Evolutionary conservation across 2,329 filamentous ascomycete species (phyloP), one percentile per base, ranked within the genome.

Genomic region (Aspergillus alliaceus): DNA sequence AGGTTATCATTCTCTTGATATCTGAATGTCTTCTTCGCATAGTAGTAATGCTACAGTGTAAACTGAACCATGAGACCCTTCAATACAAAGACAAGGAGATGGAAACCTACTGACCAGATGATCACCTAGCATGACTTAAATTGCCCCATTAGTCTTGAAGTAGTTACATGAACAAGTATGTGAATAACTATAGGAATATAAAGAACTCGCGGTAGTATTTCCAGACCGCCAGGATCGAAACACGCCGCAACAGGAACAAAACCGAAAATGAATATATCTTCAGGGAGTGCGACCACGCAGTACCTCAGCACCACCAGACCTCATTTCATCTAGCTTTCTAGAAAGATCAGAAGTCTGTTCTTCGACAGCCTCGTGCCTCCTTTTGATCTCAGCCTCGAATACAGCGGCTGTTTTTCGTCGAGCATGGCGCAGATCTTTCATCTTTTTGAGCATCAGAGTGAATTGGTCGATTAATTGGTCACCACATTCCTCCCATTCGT

Each of bases 401-500:
- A 75, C 69, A 31, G 74, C 71, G 3, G 82, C 83, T 5, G 81
- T 75, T 51, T 78, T 78, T 22, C 85, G 78, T 66, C 85, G 82
- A 39, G 80, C 77, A 58, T 79, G 77, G 39, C 86, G 77, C 27
- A 80, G 76, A 1, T 78, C 72, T 63, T 80, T 85, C 63, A 85
- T 79, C 48, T 79, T 78, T 18, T 72, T 69, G 35, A 86, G 68
- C 39, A 86, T 72, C 4, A 75, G 70, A 48, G 74, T 74, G 64
- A 87, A 86, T 50, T 79, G 77, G 1, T 81, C 79, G 1, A 87
- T 75, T 46, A 88, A 80, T 78, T 84, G 83, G 56, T 86, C 82
- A 2, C 85, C 85, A 22, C 84, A 82, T 46, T 85, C 79, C 70
- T 87, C 85, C 83, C 85, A 87, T 59, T 86, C 79, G 3, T 76